Conservation (phyloP, 2,329 filamentous ascomycete species). For the Cytospora piceae region DNA sequence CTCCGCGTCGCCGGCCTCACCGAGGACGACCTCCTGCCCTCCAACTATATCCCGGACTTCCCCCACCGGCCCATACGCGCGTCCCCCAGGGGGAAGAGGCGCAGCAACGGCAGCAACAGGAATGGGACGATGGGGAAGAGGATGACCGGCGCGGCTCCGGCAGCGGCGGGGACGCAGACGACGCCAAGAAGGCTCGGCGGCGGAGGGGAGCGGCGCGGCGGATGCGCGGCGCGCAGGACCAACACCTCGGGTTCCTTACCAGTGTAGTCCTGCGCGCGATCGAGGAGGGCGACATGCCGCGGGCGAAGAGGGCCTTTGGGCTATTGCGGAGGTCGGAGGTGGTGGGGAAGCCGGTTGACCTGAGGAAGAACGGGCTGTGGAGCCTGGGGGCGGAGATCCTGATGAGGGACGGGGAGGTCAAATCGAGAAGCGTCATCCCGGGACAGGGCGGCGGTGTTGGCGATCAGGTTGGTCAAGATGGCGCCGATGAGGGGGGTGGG, state of each 20-base stretch:
- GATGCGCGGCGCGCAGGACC: conserved; percentile 35
- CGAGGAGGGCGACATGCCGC: conserved; percentile 68
- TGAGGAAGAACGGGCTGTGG: conserved; percentile 74
- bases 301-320: conserved; percentile 75
- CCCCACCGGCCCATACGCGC: conserved; percentile 49
- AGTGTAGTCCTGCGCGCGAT: conserved; percentile 75
- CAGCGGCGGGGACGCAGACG: conserved; percentile 21
- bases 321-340: conserved; percentile 65
- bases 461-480: conserved; percentile 19
- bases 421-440: conserved; percentile 12
- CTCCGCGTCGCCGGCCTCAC: conserved; percentile 57
- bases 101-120: conserved; percentile 17
- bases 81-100: not conserved
- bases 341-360: conserved; percentile 62
- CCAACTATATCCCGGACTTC: conserved; percentile 46
- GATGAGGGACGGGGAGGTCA: conserved; percentile 58
- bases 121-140: not conserved
- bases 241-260: conserved; percentile 69
- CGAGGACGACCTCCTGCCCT: conserved; percentile 49
- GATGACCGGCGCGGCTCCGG: conserved; percentile 24
- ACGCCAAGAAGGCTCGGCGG: conserved; percentile 34
- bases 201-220: conserved; percentile 34
- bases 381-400: conserved; percentile 83
- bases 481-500: conserved; percentile 22
- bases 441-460: conserved; percentile 29